Evolutionary conservation across 192 early-diverging fungal species (phyloP).

Genomic region (Paraglomus occultum): DNA sequence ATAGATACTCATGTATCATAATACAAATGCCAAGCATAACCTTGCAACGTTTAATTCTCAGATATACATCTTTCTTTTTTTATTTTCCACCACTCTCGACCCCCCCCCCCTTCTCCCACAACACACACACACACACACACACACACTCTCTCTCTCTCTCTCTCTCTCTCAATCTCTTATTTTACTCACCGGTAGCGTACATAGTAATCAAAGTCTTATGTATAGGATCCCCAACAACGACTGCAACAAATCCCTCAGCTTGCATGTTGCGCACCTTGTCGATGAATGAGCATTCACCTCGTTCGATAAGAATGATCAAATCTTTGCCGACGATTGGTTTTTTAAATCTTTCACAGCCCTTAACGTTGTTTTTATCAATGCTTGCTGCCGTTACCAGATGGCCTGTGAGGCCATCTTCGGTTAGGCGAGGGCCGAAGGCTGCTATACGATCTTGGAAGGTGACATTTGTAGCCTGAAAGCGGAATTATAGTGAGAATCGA

Average conservation of each 20-base stretch:
- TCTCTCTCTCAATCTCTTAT: neutral
- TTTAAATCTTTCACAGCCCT: slow-evolving; percentile 55
- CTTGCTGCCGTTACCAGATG: slow-evolving; percentile 57
- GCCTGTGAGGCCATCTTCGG: slow-evolving; percentile 70
- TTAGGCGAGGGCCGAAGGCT: slow-evolving; percentile 80
- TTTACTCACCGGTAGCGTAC: slow-evolving; percentile 62
- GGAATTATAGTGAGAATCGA: neutral
- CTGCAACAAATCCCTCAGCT: slow-evolving; percentile 73
- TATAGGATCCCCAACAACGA: slow-evolving; percentile 83
- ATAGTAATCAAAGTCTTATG: slow-evolving; percentile 82
- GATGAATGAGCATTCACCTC: slow-evolving; percentile 86
- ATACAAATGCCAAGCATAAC: neutral
- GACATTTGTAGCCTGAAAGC: slow-evolving; percentile 51
- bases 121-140: neutral
- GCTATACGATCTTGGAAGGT: slow-evolving; percentile 68
- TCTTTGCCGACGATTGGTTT: slow-evolving; percentile 39
- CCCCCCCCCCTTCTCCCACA: too few relatives aligned
- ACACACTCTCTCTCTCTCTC: neutral
- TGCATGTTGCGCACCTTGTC: slow-evolving; percentile 94
- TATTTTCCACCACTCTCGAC: too few relatives aligned
- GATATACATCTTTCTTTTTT: too few relatives aligned
- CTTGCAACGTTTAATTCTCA: too few relatives aligned
- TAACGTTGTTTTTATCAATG: slow-evolving; percentile 52
- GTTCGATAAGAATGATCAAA: slow-evolving; percentile 86
- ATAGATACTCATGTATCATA: too few relatives aligned